Base-by-base conservation (phyloP, 228 moss, liverwort and hornwort species). In the Sphagnum magellanicum region DNA sequence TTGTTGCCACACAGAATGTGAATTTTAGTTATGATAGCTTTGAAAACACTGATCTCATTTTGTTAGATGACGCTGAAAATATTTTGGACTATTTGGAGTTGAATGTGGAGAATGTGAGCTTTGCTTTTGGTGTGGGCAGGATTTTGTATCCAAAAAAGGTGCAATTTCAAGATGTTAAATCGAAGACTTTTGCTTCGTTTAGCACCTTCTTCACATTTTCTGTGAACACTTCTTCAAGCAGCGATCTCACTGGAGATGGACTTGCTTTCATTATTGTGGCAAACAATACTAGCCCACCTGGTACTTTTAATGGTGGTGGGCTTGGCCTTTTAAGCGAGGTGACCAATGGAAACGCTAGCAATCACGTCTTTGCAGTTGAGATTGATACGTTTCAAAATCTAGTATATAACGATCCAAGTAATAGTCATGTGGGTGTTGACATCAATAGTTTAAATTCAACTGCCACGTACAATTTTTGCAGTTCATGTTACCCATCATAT, bases 131-230 rank as follows among this genome's bases (percentile, higher is more conserved):
- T 32, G 32, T 32, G 32, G 32, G 32, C 32, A 32, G 32, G 32
- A 32, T 32, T 32, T 32, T 32, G 32, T 32, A 32, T 32, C 32
- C 32, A 32, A 1, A 32, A 32, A 32, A 32, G 32, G 32, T 32
- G 32, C 32, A 32, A 32, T 32, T 32, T 32, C 32, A 32, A 32
- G 32, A 32, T 1, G 32, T 32, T 32, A 32, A 32, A 32, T 32
- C 32, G 32, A 50, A n/a, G 76, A 53, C 83, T 4, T 59, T 81
- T 52, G 74, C 69, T 51, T 81, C 77, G 6, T 59, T 81, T 53
- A 62, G 53, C 50, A 77, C 74, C 50, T 47, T 60, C 64, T 77
- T 81, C 74, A 71, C 77, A 16, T 72, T 81, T 32, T 73, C 6
- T 5, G 14, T 60, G 6, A 48, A 8, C 13, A 9, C n/a, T n/a